These are phyloP conservation scores for Thymus mandschuricus DNA, from an alignment of 257 asterid genomes.

Conservation along the genomic window DNA sequence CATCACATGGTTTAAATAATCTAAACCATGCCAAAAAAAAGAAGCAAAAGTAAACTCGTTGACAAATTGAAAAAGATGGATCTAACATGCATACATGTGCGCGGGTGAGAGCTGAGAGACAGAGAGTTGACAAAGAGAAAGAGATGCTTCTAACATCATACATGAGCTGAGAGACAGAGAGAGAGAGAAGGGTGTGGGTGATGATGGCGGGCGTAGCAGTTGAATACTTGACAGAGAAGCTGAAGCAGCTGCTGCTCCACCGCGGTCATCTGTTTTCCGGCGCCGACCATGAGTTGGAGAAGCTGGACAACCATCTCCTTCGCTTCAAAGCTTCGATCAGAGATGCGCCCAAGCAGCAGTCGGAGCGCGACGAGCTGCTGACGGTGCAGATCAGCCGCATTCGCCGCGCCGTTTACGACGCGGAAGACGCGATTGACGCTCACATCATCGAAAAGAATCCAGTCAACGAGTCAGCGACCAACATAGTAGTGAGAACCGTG, in stretches of 20 bases:
- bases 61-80: too few relatives aligned
- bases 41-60: too few relatives aligned
- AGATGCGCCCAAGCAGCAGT: background rate
- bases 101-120: too few relatives aligned
- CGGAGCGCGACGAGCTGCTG: background rate
- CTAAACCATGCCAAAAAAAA: too few relatives aligned
- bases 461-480: background rate
- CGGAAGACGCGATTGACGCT: slow-evolving; percentile 32
- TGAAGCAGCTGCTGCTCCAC: slow-evolving; percentile 28
- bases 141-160: too few relatives aligned
- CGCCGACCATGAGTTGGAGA: background rate
- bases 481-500: background rate
- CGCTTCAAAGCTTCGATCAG: slow-evolving; percentile 15
- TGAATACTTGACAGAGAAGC: slow-evolving; percentile 31
- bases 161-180: background rate
- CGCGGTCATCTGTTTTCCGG: slow-evolving; percentile 6
- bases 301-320: slow-evolving; percentile 26
- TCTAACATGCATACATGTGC: too few relatives aligned
- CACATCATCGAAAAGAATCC: background rate
- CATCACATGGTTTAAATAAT: too few relatives aligned
- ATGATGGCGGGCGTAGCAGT: slow-evolving; percentile 25
- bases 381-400: slow-evolving; percentile 15
- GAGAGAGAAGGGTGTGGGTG: background rate
- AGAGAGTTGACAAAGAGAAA: too few relatives aligned
- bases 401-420: slow-evolving; percentile 29